Percentiles rank a stretch among this genome's conserved stretches.
These are phyloP conservation scores for Irpex rosettiformis DNA, from an alignment of 1,284 basidiomycete species.

Conservation along the genomic window DNA sequence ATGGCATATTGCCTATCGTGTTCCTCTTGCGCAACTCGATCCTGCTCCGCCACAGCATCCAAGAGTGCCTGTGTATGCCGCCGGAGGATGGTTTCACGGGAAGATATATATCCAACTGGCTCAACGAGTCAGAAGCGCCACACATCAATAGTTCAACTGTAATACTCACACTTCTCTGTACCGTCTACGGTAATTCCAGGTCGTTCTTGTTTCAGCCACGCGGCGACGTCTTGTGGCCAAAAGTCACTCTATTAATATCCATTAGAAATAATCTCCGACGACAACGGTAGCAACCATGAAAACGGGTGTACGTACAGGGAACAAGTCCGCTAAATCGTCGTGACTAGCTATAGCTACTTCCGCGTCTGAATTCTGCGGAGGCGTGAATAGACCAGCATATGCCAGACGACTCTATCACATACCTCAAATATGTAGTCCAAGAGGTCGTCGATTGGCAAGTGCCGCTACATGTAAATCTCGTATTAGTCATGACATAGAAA, in stretches of 20 bases:
- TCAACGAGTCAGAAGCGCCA: not conserved
- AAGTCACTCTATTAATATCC: not conserved
- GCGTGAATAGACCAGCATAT: not conserved
- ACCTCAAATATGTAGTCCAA: conserved; percentile 10
- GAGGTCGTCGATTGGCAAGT: not conserved
- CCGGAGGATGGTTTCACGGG: not conserved
- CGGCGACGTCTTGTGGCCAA: not conserved
- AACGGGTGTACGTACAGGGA: not conserved
- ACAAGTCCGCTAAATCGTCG: conserved; percentile 3
- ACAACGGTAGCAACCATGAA: not conserved
- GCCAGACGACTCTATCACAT: not conserved
- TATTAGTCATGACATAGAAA: not conserved
- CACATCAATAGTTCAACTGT: not conserved
- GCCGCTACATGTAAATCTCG: not conserved
- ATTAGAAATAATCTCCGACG: not conserved
- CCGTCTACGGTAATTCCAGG: conserved; percentile 6
- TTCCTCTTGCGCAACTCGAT: not conserved
- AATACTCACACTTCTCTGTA: conserved; percentile 4
- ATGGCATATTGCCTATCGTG: not conserved
- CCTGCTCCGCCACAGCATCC: not conserved
- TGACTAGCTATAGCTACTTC: conserved; percentile 6
- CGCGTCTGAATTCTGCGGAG: not conserved
- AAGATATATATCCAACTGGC: not conserved
- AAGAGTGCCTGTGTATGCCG: not conserved
- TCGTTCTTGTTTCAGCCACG: not conserved